Evolutionary conservation across 73 alveolate genomes (phyloP), one percentile per base, ranked within the genome.

Genomic region (Paramecium sonneborni): DNA sequence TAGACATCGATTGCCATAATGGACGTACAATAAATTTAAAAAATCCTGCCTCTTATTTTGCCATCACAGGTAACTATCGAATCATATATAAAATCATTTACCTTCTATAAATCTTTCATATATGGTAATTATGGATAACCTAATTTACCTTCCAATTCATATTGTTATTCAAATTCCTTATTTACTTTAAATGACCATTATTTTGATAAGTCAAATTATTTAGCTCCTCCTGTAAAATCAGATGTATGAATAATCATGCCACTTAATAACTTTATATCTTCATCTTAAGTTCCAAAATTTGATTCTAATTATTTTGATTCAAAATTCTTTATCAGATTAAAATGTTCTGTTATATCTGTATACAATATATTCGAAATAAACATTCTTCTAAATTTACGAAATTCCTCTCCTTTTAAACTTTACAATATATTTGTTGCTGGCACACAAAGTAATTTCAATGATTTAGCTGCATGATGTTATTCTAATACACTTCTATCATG

Each of bases 401-500:
- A 94, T 37, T 92, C 90, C 32, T 96, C 96, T 7, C 89, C 93
- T 7, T 92, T 76, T 2, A 94, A 56, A 46, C 76, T 95, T 56
- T 79, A 86, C 30, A 95, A 85, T 10, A 95, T 90, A 85, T 92
- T 92, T 10, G 91, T 85, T 69, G 92, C 89, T 48, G 95, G 93
- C 21, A 90, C 72, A 37, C 56, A 46, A 55, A 97, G 85, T 39
- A 97, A 57, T 93, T 92, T 95, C 92, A 97, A 94, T 1, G 98
- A 76, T 44, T 94, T 94, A 7, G 99, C 97, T 28, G 95, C 93
- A 58, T 97, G 99, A 92, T 96, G 97, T 72, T 92, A 94, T 92
- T 97, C 99, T 37, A 97, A 94, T 2, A 97, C 98, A 85, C 97
- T 88, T 44, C 86, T 94, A 85, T 97, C 99, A 57, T 97, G 97